phyloP scores from a whole-genome alignment of 192 early-diverging fungal species.

The Umbelopsis ramanniana region DNA sequence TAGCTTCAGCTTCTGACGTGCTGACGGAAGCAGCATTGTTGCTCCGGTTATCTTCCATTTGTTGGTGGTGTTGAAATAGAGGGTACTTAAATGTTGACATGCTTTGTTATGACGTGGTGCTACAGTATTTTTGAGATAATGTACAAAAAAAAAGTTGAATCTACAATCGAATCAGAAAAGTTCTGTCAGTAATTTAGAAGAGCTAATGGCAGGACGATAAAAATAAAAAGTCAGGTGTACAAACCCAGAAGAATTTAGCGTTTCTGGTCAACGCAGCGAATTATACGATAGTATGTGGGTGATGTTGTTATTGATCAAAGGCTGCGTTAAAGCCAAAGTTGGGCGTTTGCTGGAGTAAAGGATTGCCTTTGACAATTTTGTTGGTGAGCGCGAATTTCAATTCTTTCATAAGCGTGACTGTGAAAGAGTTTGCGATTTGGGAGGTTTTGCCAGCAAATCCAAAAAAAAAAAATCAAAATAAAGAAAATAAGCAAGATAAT shows the following conservation, averaged over 20 bases:
- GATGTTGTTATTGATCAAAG: conserved; percentile 14
- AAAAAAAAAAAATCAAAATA: too few relatives aligned
- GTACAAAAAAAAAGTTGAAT: conserved; percentile 14
- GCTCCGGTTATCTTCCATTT: conserved; percentile 8
- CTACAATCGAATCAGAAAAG: background rate
- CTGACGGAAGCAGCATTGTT: background rate
- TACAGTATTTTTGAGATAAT: conserved; percentile 18
- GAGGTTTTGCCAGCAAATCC: too few relatives aligned
- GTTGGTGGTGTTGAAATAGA: conserved; percentile 21
- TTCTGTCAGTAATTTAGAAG: background rate
- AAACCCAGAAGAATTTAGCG: conserved; percentile 2
- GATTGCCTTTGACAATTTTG: conserved; percentile 19
- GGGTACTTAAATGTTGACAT: conserved; percentile 22
- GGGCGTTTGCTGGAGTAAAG: conserved; percentile 5
- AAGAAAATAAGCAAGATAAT: too few relatives aligned
- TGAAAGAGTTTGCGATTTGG: conserved; percentile 4
- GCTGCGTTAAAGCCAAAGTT: conserved; percentile 8
- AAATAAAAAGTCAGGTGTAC: background rate
- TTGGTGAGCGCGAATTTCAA: conserved; percentile 19
- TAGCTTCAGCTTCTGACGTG: conserved; percentile 10
- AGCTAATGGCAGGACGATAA: background rate
- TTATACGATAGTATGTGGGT: conserved; percentile 10
- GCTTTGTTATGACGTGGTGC: conserved; percentile 19
- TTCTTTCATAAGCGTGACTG: conserved; percentile 3
- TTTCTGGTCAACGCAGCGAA: conserved; percentile 11